These are phyloP conservation scores for Penicillium samsonianum DNA, from an alignment of 495 filamentous ascomycete species.

Conservation along the genomic window DNA sequence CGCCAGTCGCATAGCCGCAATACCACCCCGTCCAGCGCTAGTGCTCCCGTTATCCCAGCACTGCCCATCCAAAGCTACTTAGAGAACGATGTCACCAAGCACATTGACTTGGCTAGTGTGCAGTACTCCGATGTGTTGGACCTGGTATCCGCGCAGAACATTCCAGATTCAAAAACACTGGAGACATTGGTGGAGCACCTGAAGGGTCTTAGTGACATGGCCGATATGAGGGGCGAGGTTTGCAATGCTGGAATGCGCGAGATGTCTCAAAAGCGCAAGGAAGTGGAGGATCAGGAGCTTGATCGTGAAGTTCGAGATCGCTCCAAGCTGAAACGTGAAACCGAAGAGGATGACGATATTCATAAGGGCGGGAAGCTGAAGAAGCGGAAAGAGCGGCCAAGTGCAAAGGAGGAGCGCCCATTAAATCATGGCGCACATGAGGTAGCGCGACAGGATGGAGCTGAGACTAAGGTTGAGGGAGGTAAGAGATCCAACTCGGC, in stretches of 20 bases:
- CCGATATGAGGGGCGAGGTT: conserved; percentile 59
- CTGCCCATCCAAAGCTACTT: conserved; percentile 56
- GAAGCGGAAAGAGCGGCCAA: conserved; percentile 54
- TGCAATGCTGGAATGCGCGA: conserved; percentile 76
- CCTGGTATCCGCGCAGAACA: conserved; percentile 60
- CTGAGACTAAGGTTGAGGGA: conserved; percentile 53
- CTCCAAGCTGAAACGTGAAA: conserved; percentile 52
- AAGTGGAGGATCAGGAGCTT: conserved; percentile 54
- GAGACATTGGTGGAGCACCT: conserved; percentile 68
- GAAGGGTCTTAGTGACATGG: conserved; percentile 62
- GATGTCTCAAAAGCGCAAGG: conserved; percentile 63
- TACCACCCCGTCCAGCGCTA: conserved; percentile 70
- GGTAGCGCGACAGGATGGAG: conserved; percentile 66
- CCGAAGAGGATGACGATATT: conserved; percentile 57
- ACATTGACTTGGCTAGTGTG: conserved; percentile 56
- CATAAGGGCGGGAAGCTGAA: conserved; percentile 50
- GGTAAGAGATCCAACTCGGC: conserved; percentile 52
- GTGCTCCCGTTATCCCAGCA: conserved; percentile 47
- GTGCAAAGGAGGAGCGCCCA: conserved; percentile 56
- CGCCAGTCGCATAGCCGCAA: conserved; percentile 82
- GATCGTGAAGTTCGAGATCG: conserved; percentile 46
- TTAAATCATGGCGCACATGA: conserved; percentile 64
- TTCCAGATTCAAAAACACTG: conserved; percentile 74
- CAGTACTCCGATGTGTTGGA: conserved; percentile 76
- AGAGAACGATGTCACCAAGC: conserved; percentile 65